Percentiles rank a stretch among this genome's conserved stretches.
Conservation (phyloP, 1,284 basidiomycete species). For the Mycena sp. region DNA sequence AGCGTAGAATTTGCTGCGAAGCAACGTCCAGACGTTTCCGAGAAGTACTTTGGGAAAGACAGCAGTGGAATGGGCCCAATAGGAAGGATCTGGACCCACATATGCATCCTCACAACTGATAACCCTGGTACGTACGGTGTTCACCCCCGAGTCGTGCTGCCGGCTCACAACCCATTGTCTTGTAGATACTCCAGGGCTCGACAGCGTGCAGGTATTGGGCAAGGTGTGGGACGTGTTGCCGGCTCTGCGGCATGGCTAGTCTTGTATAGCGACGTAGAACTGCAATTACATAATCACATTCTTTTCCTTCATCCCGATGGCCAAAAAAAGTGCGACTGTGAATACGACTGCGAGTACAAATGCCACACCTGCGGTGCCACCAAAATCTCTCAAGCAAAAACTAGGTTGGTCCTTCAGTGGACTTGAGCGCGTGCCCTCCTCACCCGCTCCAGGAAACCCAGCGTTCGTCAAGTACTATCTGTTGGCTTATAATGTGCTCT, state of each 20-base stretch:
- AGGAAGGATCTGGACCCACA: not conserved
- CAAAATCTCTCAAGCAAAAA: constrained; percentile 23
- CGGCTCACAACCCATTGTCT: not conserved
- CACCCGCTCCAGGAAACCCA: constrained; percentile 19
- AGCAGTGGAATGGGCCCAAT: constrained; percentile 1
- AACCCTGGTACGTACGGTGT: not conserved
- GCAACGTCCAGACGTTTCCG: not conserved
- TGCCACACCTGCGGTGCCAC: constrained; percentile 23
- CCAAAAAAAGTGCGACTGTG: constrained; percentile 22
- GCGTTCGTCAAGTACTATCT: constrained; percentile 69
- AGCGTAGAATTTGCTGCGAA: not conserved
- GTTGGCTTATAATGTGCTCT: constrained; percentile 80
- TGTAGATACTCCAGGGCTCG: not conserved
- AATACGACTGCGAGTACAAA: not conserved
- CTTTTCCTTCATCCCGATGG: constrained; percentile 20
- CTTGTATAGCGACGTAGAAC: not conserved
- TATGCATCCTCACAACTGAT: not conserved
- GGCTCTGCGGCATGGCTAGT: not conserved
- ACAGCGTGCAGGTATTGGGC: not conserved
- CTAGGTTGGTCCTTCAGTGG: constrained; percentile 1
- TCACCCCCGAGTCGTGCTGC: not conserved
- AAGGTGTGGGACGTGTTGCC: constrained; percentile 10
- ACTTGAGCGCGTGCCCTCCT: not conserved
- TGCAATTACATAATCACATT: not conserved
- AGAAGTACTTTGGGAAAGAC: constrained; percentile 3